Evolutionary conservation across 164 flowering plant species (phyloP).

Genomic region (Sedum album): DNA sequence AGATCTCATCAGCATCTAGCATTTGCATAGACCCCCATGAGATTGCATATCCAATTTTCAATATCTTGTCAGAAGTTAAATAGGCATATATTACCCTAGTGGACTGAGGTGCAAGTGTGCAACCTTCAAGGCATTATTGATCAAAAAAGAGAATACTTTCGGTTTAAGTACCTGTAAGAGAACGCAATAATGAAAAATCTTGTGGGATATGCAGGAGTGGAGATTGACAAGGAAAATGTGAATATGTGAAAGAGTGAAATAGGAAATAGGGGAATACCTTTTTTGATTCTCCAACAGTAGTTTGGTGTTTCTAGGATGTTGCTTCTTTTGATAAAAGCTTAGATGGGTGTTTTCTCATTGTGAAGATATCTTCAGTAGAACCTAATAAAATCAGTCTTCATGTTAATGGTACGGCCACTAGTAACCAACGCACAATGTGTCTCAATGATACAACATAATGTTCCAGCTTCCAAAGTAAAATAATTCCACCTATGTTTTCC

Average conservation of each 20-base stretch:
- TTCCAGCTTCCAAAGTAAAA: constrained; percentile 4
- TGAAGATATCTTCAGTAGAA: not conserved
- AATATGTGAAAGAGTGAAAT: not conserved
- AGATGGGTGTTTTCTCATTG: not conserved
- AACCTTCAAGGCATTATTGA: not conserved
- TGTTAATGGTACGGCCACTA: constrained; percentile 1
- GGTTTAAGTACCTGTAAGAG: not conserved
- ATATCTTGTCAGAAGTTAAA: not conserved
- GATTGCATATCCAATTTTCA: not conserved
- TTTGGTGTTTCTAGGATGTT: constrained; percentile 6
- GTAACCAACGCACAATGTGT: not conserved
- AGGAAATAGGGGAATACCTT: not conserved
- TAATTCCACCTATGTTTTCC: not conserved
- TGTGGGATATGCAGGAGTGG: constrained; percentile 1
- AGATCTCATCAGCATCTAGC: not conserved
- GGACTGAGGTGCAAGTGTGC: not conserved
- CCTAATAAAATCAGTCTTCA: not conserved
- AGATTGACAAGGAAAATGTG: not conserved
- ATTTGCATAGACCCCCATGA: not conserved
- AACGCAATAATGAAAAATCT: not conserved
- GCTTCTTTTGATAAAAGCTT: constrained; percentile 2
- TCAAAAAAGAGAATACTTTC: not conserved
- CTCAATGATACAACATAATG: constrained; percentile 2
- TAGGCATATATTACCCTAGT: not conserved
- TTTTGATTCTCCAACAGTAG: not conserved